Conservation (phyloP, 2,329 filamentous ascomycete species). For the Aspergillus floridensis region DNA sequence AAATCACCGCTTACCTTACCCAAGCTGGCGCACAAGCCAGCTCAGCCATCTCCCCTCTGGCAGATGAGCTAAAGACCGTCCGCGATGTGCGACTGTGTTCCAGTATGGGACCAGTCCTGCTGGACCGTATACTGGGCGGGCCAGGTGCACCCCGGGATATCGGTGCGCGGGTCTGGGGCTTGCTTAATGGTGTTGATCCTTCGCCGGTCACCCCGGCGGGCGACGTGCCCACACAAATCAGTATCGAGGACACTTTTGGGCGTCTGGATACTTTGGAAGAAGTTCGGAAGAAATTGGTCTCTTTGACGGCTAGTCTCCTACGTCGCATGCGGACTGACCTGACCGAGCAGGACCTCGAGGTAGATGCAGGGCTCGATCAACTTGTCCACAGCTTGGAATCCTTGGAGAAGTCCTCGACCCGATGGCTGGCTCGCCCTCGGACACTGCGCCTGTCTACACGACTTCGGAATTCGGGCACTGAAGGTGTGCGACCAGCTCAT, state of each 20-base stretch:
- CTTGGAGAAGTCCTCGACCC: slow-evolving; percentile 24
- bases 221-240: slow-evolving; percentile 79
- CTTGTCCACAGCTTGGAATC: slow-evolving; percentile 9
- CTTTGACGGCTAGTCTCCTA: slow-evolving; percentile 68
- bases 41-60: not conserved
- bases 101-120: slow-evolving; percentile 59
- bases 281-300: slow-evolving; percentile 66
- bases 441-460: slow-evolving; percentile 79
- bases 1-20: slow-evolving; percentile 45
- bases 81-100: slow-evolving; percentile 62
- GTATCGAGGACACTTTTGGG: slow-evolving; percentile 88
- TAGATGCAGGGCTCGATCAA: slow-evolving; percentile 20
- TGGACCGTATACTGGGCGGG: slow-evolving; percentile 69
- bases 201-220: slow-evolving; percentile 69
- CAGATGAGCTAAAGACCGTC: slow-evolving; percentile 58
- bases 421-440: slow-evolving; percentile 77
- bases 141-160: slow-evolving; percentile 70
- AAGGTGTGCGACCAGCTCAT: slow-evolving; percentile 55
- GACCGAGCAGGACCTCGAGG: slow-evolving; percentile 50
- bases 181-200: slow-evolving; percentile 78
- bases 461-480: slow-evolving; percentile 54
- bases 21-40: not conserved
- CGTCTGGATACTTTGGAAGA: slow-evolving; percentile 63
- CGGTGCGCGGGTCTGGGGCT: slow-evolving; percentile 69
- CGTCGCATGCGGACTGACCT: slow-evolving; percentile 78